Evolutionary conservation across 1,284 basidiomycete species (phyloP).

Genomic region (Leccinum pachyderme): DNA sequence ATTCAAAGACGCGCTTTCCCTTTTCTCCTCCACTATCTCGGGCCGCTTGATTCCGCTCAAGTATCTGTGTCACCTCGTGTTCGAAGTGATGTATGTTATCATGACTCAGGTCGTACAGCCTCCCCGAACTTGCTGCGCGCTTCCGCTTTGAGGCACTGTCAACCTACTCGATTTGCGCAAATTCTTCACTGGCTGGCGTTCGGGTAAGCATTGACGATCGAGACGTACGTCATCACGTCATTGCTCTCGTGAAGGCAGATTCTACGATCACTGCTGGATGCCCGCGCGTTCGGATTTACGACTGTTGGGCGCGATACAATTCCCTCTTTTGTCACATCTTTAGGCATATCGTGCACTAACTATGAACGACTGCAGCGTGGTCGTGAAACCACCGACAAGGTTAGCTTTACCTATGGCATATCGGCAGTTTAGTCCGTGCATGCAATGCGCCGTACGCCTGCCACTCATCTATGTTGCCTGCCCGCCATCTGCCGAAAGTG

Average conservation of each 20-base stretch:
- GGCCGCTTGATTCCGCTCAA: slow-evolving; percentile 12
- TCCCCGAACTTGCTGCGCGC: slow-evolving; percentile 5
- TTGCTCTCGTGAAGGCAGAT: slow-evolving; percentile 14
- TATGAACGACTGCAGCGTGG: slow-evolving; percentile 19
- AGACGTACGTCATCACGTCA: slow-evolving; percentile 36
- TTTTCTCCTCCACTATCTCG: slow-evolving; percentile 7
- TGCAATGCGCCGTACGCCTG: slow-evolving; percentile 19
- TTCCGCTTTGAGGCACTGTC: slow-evolving; percentile 10
- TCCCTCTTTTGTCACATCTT: slow-evolving; percentile 19
- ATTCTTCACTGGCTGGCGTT: slow-evolving; percentile 12
- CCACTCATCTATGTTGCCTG: slow-evolving; percentile 16
- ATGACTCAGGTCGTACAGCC: slow-evolving; percentile 17
- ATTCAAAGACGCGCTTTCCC: slow-evolving; percentile 4
- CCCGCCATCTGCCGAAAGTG: slow-evolving; percentile 23
- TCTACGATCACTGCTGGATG: slow-evolving; percentile 4
- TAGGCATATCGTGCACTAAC: slow-evolving; percentile 7
- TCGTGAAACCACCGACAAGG: slow-evolving; percentile 13
- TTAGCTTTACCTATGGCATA: slow-evolving; percentile 17
- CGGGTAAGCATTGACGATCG: slow-evolving; percentile 22
- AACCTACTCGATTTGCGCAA: slow-evolving; percentile 11
- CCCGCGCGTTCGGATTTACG: slow-evolving; percentile 12
- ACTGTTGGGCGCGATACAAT: slow-evolving; percentile 13
- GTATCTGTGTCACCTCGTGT: slow-evolving; percentile 28
- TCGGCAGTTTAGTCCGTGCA: slow-evolving; percentile 23
- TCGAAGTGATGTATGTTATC: slow-evolving; percentile 16